Evolutionary conservation across 2,329 filamentous ascomycete species (phyloP).

Genomic region (Scytalidium sp.): DNA sequence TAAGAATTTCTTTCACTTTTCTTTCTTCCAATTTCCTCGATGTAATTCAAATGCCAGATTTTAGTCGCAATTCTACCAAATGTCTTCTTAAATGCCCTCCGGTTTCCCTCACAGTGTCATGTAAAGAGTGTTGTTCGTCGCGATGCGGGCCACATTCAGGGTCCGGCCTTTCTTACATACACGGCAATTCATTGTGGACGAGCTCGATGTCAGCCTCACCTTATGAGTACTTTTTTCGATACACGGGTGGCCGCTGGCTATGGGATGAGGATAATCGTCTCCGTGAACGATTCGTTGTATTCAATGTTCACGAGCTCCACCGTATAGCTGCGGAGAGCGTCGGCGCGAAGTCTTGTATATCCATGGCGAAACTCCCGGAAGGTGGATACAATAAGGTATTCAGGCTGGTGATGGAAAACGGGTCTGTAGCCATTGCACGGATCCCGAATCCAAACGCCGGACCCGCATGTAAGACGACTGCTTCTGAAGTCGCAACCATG

Average conservation of each 20-base stretch:
- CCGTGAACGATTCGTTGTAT: conserved; percentile 28
- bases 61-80: too few species aligned
- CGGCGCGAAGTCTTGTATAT: conserved; percentile 28
- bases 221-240: conserved; percentile 24
- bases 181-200: too few species aligned
- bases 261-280: conserved; percentile 33
- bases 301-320: conserved; percentile 32
- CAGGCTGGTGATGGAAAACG: conserved; percentile 26
- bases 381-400: conserved; percentile 37
- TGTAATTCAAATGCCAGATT: too few species aligned
- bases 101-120: too few species aligned
- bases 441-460: conserved; percentile 18
- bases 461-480: conserved; percentile 13
- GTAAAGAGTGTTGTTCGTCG: too few species aligned
- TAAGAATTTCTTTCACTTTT: too few species aligned
- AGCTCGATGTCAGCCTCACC: conserved; percentile 4
- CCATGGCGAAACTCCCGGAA: conserved; percentile 34
- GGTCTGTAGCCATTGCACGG: conserved; percentile 22
- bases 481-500: conserved; percentile 24
- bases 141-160: too few species aligned
- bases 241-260: conserved; percentile 32
- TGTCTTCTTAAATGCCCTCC: too few species aligned
- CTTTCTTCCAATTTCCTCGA: too few species aligned
- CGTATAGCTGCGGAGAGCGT: conserved; percentile 26
- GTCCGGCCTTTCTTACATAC: too few species aligned